Conservation (phyloP, 176 grass and related monocot genomes). For the Oryza punctata region DNA sequence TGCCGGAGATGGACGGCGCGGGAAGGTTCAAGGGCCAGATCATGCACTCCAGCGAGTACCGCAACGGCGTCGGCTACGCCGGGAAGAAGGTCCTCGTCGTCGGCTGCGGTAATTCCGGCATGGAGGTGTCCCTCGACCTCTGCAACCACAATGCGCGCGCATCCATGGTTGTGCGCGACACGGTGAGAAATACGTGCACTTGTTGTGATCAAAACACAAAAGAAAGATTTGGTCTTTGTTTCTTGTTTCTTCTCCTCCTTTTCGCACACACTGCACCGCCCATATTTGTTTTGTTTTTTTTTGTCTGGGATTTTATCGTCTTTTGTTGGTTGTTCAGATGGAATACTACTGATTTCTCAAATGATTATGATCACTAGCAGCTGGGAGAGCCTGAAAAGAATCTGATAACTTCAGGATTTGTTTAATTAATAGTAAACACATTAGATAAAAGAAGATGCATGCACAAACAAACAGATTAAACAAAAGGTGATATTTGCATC, state of each 20-base stretch:
- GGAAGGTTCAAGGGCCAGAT: slow-evolving; percentile 47
- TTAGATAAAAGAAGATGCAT: background rate
- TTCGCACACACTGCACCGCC: background rate
- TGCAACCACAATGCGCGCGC: slow-evolving; percentile 69
- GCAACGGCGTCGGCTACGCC: slow-evolving; percentile 50
- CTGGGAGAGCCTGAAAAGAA: background rate
- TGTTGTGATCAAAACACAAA: background rate
- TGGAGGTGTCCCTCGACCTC: slow-evolving; percentile 84
- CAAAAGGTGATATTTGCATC: slow-evolving; percentile 45
- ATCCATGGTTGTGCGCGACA: slow-evolving; percentile 80
- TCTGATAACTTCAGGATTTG: background rate
- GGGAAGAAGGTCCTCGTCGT: slow-evolving; percentile 76
- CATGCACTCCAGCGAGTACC: slow-evolving; percentile 76
- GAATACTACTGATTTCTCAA: slow-evolving; percentile 3
- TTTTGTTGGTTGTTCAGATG: slow-evolving; percentile 29
- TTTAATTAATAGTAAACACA: slow-evolving; percentile 28
- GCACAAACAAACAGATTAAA: slow-evolving; percentile 38
- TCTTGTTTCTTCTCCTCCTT: background rate
- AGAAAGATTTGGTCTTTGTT: background rate
- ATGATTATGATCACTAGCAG: slow-evolving; percentile 29
- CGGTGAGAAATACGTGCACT: slow-evolving; percentile 42
- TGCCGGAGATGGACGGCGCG: slow-evolving; percentile 76
- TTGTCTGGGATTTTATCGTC: background rate
- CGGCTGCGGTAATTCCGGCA: slow-evolving; percentile 89
- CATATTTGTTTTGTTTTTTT: slow-evolving; percentile 13